A percentile compares a stretch with the other conserved stretches of the same genome.
These are phyloP conservation scores for Chondrus crispus DNA, from an alignment of 23 red algal genomes.

Conservation along the genomic window DNA sequence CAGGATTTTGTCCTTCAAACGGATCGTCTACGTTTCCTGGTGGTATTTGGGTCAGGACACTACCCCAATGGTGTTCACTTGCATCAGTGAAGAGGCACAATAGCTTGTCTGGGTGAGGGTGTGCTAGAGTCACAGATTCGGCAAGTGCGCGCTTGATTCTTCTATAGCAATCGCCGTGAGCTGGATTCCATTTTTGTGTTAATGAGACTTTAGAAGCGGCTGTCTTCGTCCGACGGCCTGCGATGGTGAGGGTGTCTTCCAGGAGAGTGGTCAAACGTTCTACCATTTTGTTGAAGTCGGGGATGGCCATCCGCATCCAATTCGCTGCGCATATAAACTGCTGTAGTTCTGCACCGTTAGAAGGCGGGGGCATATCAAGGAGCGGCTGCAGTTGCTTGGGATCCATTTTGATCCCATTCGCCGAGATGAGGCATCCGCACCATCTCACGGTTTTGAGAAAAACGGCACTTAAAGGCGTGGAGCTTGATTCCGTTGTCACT, in stretches of 20 bases:
- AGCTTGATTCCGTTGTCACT: neutral
- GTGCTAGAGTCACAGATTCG: neutral
- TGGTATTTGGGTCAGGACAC: neutral
- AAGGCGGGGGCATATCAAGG: neutral
- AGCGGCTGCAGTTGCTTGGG: neutral
- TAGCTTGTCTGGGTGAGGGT: neutral
- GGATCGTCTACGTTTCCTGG: neutral
- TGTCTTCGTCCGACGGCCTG: neutral
- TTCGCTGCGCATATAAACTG: slow-evolving; percentile 7
- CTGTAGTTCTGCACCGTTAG: slow-evolving; percentile 3
- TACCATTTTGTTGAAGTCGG: neutral
- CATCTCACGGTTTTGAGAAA: slow-evolving; percentile 12
- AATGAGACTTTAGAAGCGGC: too few species aligned
- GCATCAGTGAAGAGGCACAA: neutral
- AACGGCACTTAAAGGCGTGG: neutral
- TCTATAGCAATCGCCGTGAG: too few species aligned
- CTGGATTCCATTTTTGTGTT: too few species aligned
- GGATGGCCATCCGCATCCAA: slow-evolving; percentile 19
- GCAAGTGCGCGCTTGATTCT: too few species aligned
- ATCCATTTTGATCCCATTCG: neutral
- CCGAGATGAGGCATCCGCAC: neutral
- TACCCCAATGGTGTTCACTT: neutral
- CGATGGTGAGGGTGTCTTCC: neutral
- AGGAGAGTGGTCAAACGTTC: neutral
- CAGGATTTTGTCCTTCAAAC: neutral